These are phyloP conservation scores for Pichia insulana DNA, from an alignment of 805 yeast species.

Conservation along the genomic window DNA sequence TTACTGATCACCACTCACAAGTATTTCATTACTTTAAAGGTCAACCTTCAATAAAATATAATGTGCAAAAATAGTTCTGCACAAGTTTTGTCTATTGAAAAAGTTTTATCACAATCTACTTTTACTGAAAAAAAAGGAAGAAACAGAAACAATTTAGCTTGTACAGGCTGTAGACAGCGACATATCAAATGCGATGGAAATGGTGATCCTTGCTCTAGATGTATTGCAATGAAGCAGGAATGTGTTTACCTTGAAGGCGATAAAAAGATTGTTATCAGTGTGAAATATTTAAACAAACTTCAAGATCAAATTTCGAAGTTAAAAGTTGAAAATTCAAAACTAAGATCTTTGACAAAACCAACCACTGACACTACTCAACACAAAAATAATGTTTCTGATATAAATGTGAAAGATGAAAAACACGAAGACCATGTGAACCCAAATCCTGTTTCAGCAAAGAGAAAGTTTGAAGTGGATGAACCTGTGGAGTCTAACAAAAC, in stretches of 20 bases:
- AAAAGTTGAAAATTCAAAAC: slow-evolving; percentile 55
- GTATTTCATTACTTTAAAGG: no score
- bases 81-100: not conserved
- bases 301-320: slow-evolving; percentile 60
- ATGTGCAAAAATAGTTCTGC: not conserved
- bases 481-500: not conserved
- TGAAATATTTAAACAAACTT: slow-evolving; percentile 56
- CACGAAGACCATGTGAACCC: not conserved
- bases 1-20: no score
- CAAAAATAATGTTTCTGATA: not conserved
- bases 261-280: slow-evolving; percentile 62
- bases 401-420: not conserved
- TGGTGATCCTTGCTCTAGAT: slow-evolving; percentile 63
- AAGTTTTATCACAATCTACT: not conserved
- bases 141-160: slow-evolving; percentile 28
- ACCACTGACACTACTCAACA: no score
- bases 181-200: slow-evolving; percentile 69
- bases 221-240: slow-evolving; percentile 42
- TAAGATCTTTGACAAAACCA: slow-evolving; percentile 39
- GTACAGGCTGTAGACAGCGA: slow-evolving; percentile 60
- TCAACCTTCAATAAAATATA: no score
- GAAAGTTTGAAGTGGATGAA: no score
- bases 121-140: not conserved
- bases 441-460: not conserved
- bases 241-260: slow-evolving; percentile 71